Base-by-base conservation (phyloP, 1,284 basidiomycete species). In the Ustilago vetiveriae region DNA sequence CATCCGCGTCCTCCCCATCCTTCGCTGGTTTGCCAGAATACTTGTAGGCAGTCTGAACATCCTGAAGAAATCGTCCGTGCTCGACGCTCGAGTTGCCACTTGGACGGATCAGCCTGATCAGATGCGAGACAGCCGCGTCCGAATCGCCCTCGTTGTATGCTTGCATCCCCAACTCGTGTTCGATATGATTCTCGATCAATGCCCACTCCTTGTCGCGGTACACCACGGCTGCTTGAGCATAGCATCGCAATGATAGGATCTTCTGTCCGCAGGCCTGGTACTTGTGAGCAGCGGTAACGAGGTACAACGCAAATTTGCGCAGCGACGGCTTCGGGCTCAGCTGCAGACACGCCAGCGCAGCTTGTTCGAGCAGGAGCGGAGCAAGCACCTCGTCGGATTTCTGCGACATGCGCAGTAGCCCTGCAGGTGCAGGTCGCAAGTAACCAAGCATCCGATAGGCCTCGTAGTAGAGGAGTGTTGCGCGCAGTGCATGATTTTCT, bases 251-350 rank as follows among this genome's bases (percentile, higher is more conserved):
- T 11, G 54, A 59, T 9, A 70, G 32, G 23, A 23, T 21, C 63
- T 84, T 78, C 41, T 85, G 85, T 22, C 86, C 86, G 13, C 84
- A 85, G n/a, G 84, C 84, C 66, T 86, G 84, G 60, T 85, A 87
- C 33, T 84, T 75, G 39, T 83, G 79, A 0, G 85, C 85, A 0
- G 86, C 85, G 72, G 85, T 81, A 30, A 84, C 80, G 48, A 86
- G 77, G 45, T 85, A 83, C 35, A 85, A 79, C 0, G 85, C 85
- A 35, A 82, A 84, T 58, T 84, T 82, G 23, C 86, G 65, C 40
- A 74, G 78, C 71, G 59, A 71, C 52, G 76, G 81, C 67, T 6
- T 76, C 51, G 82, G 72, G 29, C 48, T 19, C 3, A 72, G 76
- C 36, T 81, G 80, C 9, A 85, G 60, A 51, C 85, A 83, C 0